A percentile compares a stretch with the other conserved stretches of the same genome.
phyloP scores from a whole-genome alignment of 495 filamentous ascomycete genomes.

The Penicillium arizonense region DNA sequence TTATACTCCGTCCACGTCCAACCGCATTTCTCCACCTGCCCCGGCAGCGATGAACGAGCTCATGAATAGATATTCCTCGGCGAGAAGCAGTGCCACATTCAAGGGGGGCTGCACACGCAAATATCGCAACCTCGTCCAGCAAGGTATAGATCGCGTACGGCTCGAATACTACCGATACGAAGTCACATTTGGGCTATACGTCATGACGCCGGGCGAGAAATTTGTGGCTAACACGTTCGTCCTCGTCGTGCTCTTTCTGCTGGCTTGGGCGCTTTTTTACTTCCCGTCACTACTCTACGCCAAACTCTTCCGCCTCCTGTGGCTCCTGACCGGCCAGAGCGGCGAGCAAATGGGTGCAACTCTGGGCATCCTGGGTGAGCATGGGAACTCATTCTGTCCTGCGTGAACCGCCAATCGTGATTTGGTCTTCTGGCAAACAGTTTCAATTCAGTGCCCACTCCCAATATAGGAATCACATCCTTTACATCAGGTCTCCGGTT shows the following conservation, averaged over 20 bases:
- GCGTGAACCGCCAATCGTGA: slow-evolving; percentile 15
- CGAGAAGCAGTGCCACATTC: slow-evolving; percentile 13
- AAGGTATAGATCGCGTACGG: slow-evolving; percentile 52
- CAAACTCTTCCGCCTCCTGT: slow-evolving; percentile 35
- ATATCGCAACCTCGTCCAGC: slow-evolving; percentile 26
- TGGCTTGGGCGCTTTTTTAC: slow-evolving; percentile 41
- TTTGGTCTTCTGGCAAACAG: slow-evolving; percentile 6
- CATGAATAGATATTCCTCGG: slow-evolving; percentile 36
- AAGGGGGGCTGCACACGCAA: too few relatives aligned
- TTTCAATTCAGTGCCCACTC: not conserved
- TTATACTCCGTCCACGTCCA: slow-evolving; percentile 34
- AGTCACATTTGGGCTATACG: slow-evolving; percentile 71
- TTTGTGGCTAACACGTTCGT: slow-evolving; percentile 62
- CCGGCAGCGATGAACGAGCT: slow-evolving; percentile 38
- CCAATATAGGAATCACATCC: slow-evolving; percentile 1
- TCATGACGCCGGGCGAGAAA: slow-evolving; percentile 69
- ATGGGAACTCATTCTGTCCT: slow-evolving; percentile 15
- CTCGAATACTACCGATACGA: slow-evolving; percentile 75
- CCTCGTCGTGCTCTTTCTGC: slow-evolving; percentile 30
- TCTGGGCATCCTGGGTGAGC: slow-evolving; percentile 30
- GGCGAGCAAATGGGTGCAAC: slow-evolving; percentile 29
- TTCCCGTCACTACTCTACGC: slow-evolving; percentile 40
- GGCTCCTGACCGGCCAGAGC: slow-evolving; percentile 43
- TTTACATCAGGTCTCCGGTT: not conserved
- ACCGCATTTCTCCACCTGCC: slow-evolving; percentile 29